phyloP scores from a whole-genome alignment of 345 rosid species.

The Cardamine resedifolia region DNA sequence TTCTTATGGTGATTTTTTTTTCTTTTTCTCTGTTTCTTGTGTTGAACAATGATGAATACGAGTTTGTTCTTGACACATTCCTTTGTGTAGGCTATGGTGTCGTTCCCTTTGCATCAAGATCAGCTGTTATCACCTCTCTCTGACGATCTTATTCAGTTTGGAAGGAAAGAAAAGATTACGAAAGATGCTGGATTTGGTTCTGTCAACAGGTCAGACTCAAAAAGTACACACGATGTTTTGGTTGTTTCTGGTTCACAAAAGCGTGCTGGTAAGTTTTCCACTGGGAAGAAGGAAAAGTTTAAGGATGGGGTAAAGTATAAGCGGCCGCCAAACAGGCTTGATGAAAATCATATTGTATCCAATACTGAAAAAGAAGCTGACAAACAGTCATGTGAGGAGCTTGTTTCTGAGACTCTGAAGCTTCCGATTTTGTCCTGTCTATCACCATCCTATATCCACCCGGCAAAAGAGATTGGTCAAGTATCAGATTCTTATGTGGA shows the following conservation, averaged over 20 bases:
- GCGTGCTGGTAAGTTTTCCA: slow-evolving; percentile 42
- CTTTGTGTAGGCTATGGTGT: slow-evolving; percentile 77
- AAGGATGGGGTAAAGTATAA: slow-evolving; percentile 46
- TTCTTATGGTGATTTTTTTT: slow-evolving; percentile 58
- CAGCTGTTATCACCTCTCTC: slow-evolving; percentile 81
- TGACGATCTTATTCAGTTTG: slow-evolving; percentile 53
- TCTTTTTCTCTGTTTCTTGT: slow-evolving; percentile 23
- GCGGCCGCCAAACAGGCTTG: slow-evolving; percentile 41
- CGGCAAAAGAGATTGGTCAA: slow-evolving; percentile 39
- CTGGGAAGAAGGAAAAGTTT: slow-evolving; percentile 48
- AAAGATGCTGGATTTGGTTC: slow-evolving; percentile 41
- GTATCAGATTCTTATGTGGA: slow-evolving; percentile 39
- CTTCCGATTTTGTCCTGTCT: slow-evolving; percentile 69
- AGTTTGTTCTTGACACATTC: slow-evolving; percentile 20
- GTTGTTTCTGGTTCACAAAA: slow-evolving; percentile 47
- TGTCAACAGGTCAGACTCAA: slow-evolving; percentile 35
- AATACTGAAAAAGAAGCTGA: slow-evolving; percentile 50
- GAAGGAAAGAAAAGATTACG: slow-evolving; percentile 42
- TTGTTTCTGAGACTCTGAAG: slow-evolving; percentile 61
- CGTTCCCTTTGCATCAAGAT: slow-evolving; percentile 56
- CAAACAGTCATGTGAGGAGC: slow-evolving; percentile 58
- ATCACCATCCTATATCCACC: slow-evolving; percentile 39
- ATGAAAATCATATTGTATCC: slow-evolving; percentile 29
- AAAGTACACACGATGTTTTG: slow-evolving; percentile 21
- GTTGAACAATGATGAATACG: slow-evolving; percentile 24